Percentiles rank a stretch among this genome's conserved stretches.
Evolutionary conservation across 2,329 filamentous ascomycete genomes (phyloP).

Genomic region (Alternaria brassicae): DNA sequence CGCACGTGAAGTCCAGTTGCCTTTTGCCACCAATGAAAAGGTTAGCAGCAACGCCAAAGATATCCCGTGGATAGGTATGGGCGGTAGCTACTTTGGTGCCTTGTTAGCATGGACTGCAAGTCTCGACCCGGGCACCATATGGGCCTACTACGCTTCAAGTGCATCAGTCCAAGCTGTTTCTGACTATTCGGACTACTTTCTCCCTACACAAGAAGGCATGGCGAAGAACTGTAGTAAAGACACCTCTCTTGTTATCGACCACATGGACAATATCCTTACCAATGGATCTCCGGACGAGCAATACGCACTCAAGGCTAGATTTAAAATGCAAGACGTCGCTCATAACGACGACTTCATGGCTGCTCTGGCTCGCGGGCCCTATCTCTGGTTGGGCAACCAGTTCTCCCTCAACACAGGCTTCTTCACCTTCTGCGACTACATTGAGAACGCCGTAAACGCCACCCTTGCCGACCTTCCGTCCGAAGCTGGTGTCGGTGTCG

Average conservation of each 20-base stretch:
- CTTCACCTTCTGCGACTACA: not conserved
- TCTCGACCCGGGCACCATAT: not conserved
- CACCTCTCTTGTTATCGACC: not conserved
- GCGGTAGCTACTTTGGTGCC: not conserved
- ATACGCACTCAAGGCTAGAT: not conserved
- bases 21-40: not conserved
- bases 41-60: not conserved
- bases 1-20: not conserved
- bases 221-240: not conserved
- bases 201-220: not conserved
- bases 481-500: not conserved
- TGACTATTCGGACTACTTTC: not conserved
- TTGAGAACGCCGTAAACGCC: not conserved
- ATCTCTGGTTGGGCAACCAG: not conserved
- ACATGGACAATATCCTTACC: not conserved
- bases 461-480: not conserved
- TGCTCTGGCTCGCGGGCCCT: not conserved
- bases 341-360: not conserved
- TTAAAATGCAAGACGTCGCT: not conserved
- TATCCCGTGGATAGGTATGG: not conserved
- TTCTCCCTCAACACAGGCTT: not conserved
- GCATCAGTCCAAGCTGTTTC: not conserved
- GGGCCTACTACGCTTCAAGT: not conserved
- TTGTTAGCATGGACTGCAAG: not conserved
- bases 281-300: not conserved